Percentiles rank a stretch among this genome's conserved stretches.
These are phyloP conservation scores for Lophium mytilinum DNA, from an alignment of 495 filamentous ascomycete species.

Conservation along the genomic window DNA sequence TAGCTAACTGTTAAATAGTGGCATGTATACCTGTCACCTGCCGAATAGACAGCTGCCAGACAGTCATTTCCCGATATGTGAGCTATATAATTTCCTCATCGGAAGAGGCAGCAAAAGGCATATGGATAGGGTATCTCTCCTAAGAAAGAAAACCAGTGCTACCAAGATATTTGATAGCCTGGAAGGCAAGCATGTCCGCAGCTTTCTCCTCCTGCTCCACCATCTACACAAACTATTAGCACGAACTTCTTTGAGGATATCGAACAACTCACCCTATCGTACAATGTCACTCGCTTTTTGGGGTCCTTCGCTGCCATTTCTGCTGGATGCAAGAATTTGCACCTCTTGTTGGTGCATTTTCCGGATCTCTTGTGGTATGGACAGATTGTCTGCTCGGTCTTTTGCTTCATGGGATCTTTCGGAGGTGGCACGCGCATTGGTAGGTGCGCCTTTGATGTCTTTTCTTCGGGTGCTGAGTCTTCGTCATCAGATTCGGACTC, in stretches of 20 bases:
- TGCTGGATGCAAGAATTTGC: constrained; percentile 10
- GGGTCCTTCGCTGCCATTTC: background rate
- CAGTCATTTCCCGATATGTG: background rate
- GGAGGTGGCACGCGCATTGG: background rate
- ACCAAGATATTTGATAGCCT: constrained; percentile 34
- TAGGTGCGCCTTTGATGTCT: constrained; percentile 11
- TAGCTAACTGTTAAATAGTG: too few species aligned
- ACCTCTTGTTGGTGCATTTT: constrained; percentile 12
- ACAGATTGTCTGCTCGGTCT: background rate
- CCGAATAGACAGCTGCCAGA: too few species aligned
- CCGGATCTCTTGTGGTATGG: constrained; percentile 5
- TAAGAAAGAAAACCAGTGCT: constrained; percentile 27
- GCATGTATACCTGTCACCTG: too few species aligned
- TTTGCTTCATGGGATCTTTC: background rate
- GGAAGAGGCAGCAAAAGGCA: too few species aligned
- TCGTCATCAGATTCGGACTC: constrained; percentile 7
- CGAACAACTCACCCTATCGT: constrained; percentile 5
- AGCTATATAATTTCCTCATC: background rate
- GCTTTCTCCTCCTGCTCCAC: constrained; percentile 30
- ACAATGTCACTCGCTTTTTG: constrained; percentile 6
- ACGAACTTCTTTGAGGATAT: background rate
- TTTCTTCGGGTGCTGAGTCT: constrained; percentile 14
- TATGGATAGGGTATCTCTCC: background rate
- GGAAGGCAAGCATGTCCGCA: constrained; percentile 25
- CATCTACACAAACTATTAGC: constrained; percentile 8